A percentile compares a stretch with the other conserved stretches of the same genome.
Evolutionary conservation across 2,329 filamentous ascomycete species (phyloP).

Genomic region (Blastomyces parvus): DNA sequence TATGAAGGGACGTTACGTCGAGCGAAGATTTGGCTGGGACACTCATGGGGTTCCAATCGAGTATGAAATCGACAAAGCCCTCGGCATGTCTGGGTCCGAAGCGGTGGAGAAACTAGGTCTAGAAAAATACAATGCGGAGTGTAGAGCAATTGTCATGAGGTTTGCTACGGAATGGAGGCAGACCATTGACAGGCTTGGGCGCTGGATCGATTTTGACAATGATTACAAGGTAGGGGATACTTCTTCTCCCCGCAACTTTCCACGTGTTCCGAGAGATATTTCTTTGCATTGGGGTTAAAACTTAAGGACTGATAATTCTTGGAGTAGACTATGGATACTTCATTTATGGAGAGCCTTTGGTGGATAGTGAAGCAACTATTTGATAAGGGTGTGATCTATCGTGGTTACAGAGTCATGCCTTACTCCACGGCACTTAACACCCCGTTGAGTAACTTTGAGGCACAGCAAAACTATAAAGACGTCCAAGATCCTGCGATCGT

Average conservation of each 20-base stretch:
- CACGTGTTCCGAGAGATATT: neutral
- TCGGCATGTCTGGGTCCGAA: conserved; percentile 77
- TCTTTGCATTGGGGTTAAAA: neutral
- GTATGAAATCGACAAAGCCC: conserved; percentile 94
- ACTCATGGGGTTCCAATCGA: conserved; percentile 91
- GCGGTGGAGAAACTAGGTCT: conserved; percentile 81
- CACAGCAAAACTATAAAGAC: conserved; percentile 90
- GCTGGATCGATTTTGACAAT: conserved; percentile 97
- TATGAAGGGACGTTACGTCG: conserved; percentile 90
- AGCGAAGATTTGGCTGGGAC: conserved; percentile 91
- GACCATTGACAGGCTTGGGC: conserved; percentile 77
- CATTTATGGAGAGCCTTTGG: conserved; percentile 93
- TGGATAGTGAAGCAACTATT: conserved; percentile 94
- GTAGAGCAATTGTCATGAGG: conserved; percentile 85
- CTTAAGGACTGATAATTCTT: conserved; percentile 9
- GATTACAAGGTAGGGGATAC: conserved; percentile 67
- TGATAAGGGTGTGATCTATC: conserved; percentile 82
- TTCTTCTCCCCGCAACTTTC: neutral
- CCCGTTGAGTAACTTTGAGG: conserved; percentile 85
- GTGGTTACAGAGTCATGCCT: conserved; percentile 86
- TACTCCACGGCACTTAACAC: conserved; percentile 88
- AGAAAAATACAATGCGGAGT: conserved; percentile 83
- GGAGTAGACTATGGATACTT: conserved; percentile 74
- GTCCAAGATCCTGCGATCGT: conserved; percentile 85
- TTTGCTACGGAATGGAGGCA: conserved; percentile 78